These are phyloP conservation scores for Diaporthe nobilis DNA, from an alignment of 2,329 filamentous ascomycete genomes.

Conservation along the genomic window DNA sequence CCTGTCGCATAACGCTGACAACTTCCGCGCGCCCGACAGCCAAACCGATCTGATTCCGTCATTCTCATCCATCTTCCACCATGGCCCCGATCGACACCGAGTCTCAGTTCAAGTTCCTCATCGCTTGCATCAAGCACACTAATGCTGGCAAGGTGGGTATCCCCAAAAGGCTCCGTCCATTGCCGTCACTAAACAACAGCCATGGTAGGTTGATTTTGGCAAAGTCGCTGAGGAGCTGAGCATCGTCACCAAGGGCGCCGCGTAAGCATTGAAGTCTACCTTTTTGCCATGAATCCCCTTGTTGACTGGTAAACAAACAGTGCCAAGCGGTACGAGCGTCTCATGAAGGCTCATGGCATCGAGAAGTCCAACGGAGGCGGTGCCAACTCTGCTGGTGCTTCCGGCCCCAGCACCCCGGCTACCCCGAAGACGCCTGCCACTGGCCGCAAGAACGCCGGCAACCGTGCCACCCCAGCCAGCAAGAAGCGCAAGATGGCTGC, in stretches of 20 bases:
- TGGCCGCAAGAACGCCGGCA: conserved; percentile 35
- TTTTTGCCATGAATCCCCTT: background rate
- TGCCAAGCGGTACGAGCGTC: conserved; percentile 77
- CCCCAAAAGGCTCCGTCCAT: background rate
- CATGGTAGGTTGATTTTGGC: conserved; percentile 72
- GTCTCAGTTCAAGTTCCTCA: conserved; percentile 74
- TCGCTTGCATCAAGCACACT: conserved; percentile 75
- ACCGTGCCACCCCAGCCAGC: conserved; percentile 32
- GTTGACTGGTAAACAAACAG: conserved; percentile 54
- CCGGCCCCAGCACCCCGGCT: conserved; percentile 33
- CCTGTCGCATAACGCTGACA: conserved; percentile 4
- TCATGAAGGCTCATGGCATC: conserved; percentile 73
- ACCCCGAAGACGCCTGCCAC: conserved; percentile 33
- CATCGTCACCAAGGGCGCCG: conserved; percentile 76
- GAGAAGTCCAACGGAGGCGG: conserved; percentile 43
- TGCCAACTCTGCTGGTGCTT: conserved; percentile 34
- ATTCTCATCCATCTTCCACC: conserved; percentile 44
- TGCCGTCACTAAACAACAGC: conserved; percentile 40
- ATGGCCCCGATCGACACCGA: conserved; percentile 69
- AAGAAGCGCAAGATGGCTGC: conserved; percentile 46
- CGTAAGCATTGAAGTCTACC: conserved; percentile 66
- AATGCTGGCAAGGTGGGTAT: conserved; percentile 69
- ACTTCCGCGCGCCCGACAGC: conserved; percentile 16
- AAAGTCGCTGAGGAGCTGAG: conserved; percentile 74
- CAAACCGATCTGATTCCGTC: conserved; percentile 33